Evolutionary conservation across 805 yeast genomes (phyloP), one percentile per base, ranked within the genome.

Genomic region (Nakazawaea ishiwadae): DNA sequence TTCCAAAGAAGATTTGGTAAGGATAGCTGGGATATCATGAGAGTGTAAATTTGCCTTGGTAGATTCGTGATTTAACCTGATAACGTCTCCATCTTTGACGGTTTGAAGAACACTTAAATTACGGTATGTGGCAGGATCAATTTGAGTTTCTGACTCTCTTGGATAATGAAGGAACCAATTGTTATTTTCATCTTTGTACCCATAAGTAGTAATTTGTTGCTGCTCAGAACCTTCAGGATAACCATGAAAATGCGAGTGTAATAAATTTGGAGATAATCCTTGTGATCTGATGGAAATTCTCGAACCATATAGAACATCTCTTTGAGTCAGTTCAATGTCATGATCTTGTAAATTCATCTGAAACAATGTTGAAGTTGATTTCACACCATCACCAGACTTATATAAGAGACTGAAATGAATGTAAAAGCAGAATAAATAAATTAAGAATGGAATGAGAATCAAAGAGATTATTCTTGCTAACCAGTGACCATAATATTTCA

Each of bases 181-280:
- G 59, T 91, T 93, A 63, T 93, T 91, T 40, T 71, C 64, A 60
- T 93, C 98, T 58, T 87, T 87, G 62, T 80, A 88, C 15, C 90
- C 86, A 60, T 93, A 93, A 5, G 93, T 86, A 20, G 99, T 93
- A 37, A 93, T 73, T 63, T 93, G 99, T 61, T 90, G 97, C 64
- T 93, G 98, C 48, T 75, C 73, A 2, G 96, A 86, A 3, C 98
- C 98, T 49, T 79, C 88, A 12, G 99, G 99, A 58, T 81, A 93
- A 10, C 73, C 60, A 58, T 85, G 95, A 14, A 71, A 68, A 58
- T 93, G 99, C 0, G 98, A 91, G 59, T 93, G 99, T 47, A 93
- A 65, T 48, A 87, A 71, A 40, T 84, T 79, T 12, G 86, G 83
- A 37, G 84, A 76, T 37, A 83, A 65, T 3, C 88, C 89, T 51